Evolutionary conservation across 352 stramenopile species (phyloP), one percentile per base, ranked within the genome.

Genomic region (Globisporangium viniferum): DNA sequence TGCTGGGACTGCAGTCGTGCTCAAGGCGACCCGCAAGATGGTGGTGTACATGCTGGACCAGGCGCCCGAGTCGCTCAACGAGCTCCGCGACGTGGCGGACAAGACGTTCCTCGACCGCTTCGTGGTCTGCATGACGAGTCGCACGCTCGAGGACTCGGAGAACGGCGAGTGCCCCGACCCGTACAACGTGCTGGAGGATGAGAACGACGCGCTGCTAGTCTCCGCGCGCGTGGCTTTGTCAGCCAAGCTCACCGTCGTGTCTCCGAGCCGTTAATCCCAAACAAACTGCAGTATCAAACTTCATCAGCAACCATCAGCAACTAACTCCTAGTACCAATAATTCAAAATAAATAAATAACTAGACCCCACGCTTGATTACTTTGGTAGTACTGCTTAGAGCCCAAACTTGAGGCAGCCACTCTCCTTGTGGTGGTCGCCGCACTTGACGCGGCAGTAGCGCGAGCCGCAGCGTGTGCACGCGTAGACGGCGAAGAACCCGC

Each of bases 401-500:
- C 86, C 85, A 59, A 97, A 97, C 74, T 97, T 97, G 59, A 97
- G 79, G 65, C 91, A 97, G 27, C 91, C 81, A 59, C 84, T 97
- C 69, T 97, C 89, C 69, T 96, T 94, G 69, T 97, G 90, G 39
- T 94, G 84, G 59, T 97, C 88, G 36, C 80, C 85, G 76, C 91
- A 97, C 55, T 82, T 77, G 57, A 92, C 75, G 72, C 86, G 82
- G 64, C 91, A 97, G 71, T 86, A 97, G 36, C 83, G 74, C 39
- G 85, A 91, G 64, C 88, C 88, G 61, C 88, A 95, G 44, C 90
- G 81, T 27, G 75, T 75, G 69, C 91, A 97, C 64, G 87, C 70
- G 63, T 97, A 97, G 41, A 71, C 59, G 4, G 85, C 87, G 67
- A 94, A 91, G 62, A 87, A 92, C 0, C 89, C 91, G 66, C 91